Evolutionary conservation across 371 early-diverging fungal genomes (phyloP).

Genomic region (Mortierella sp.): DNA sequence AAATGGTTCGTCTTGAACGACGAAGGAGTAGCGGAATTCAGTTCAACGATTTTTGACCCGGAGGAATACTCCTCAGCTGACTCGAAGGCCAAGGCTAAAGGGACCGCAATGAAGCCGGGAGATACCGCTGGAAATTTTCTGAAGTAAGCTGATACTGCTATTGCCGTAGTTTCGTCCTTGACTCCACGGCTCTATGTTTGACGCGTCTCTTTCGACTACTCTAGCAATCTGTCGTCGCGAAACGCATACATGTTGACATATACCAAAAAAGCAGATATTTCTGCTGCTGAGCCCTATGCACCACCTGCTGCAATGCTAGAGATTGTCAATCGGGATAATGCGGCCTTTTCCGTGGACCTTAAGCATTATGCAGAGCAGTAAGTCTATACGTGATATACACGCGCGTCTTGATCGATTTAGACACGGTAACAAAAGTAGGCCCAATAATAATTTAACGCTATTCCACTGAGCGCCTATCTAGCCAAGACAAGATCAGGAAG

Average conservation of each 20-base stretch:
- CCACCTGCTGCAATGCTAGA: conserved; percentile 22
- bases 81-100: conserved; percentile 18
- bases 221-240: conserved; percentile 46
- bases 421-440: too few species aligned
- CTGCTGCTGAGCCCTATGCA: background rate
- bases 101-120: conserved; percentile 9
- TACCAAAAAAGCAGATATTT: conserved; percentile 7
- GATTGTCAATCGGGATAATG: conserved; percentile 35
- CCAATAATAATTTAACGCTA: too few species aligned
- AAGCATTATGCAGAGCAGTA: conserved; percentile 13
- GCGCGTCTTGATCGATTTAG: too few species aligned
- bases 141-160: conserved; percentile 18
- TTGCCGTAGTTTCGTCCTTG: too few species aligned
- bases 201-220: background rate
- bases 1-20: conserved; percentile 60
- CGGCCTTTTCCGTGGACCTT: conserved; percentile 11
- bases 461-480: too few species aligned
- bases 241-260: conserved; percentile 58
- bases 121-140: conserved; percentile 8
- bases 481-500: conserved; percentile 13
- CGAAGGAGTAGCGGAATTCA: conserved; percentile 51
- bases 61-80: conserved; percentile 19
- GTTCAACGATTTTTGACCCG: conserved; percentile 38
- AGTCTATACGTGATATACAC: too few species aligned
- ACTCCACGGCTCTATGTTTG: too few species aligned